Evolutionary conservation across 1,284 basidiomycete species (phyloP).

Genomic region (Fomitopsis schrenkii): DNA sequence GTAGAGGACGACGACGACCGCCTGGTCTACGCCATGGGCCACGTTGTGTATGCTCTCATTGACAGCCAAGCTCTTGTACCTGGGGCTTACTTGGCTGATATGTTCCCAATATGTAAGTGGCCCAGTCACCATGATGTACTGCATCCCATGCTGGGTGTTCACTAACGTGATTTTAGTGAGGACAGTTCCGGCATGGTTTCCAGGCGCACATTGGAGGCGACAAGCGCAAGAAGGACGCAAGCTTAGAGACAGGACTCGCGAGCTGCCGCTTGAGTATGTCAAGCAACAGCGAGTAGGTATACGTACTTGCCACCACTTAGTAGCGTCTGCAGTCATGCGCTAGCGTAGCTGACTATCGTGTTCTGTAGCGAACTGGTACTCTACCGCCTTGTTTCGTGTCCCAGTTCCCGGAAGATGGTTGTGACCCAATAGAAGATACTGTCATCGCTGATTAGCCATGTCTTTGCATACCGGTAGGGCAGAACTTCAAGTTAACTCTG

Average conservation of each 20-base stretch:
- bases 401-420: slow-evolving; percentile 15
- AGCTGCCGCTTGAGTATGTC: slow-evolving; percentile 21
- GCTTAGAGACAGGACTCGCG: slow-evolving; percentile 17
- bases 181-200: slow-evolving; percentile 26
- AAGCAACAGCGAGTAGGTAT: slow-evolving; percentile 21
- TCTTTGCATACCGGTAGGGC: slow-evolving; percentile 23
- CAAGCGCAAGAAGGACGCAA: slow-evolving; percentile 13
- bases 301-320: neutral
- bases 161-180: slow-evolving; percentile 5
- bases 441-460: slow-evolving; percentile 25
- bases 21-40: slow-evolving; percentile 27
- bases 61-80: slow-evolving; percentile 16
- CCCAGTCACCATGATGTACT: too few relatives aligned
- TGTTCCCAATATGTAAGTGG: slow-evolving; percentile 25
- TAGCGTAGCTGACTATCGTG: too few relatives aligned
- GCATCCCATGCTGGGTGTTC: too few relatives aligned
- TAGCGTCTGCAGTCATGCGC: too few relatives aligned
- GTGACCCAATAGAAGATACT: slow-evolving; percentile 11
- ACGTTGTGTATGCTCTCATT: slow-evolving; percentile 25
- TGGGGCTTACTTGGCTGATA: slow-evolving; percentile 28
- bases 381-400: slow-evolving; percentile 23
- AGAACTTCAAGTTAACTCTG: neutral
- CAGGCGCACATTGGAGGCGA: slow-evolving; percentile 22
- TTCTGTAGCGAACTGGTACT: slow-evolving; percentile 22
- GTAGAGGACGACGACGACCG: slow-evolving; percentile 25